Base-by-base conservation (phyloP, 2,329 filamentous ascomycete species). In the Ascocoryne sarcoides region DNA sequence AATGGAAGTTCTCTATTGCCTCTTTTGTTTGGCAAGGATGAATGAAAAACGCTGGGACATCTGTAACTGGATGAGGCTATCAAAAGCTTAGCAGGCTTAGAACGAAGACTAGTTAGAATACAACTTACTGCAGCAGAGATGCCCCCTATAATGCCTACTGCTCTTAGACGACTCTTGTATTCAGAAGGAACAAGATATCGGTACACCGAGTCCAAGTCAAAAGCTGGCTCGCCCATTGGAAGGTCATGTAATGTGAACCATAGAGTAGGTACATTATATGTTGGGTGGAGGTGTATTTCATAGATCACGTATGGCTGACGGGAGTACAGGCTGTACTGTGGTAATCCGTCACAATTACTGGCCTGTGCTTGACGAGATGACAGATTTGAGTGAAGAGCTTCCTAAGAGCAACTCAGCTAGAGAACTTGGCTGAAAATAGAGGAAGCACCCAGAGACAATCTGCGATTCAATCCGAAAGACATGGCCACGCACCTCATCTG, bases 11-110 rank as follows among this genome's bases (percentile, higher is more conserved):
- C 51, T 69, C 68, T 73, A 96, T 84, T 38, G 84, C 84, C 49
- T 90, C 82, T 41, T 83, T 84, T 7, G 92, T 84, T 60, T 85
- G 77, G 64, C 92, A 96, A 17, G 92, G 90, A 65, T 98, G 92
- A 53, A 96, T 73, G 63, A 95, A 95, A 63, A 90, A 95, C 36
- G 79, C 76, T 30, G 88, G 86, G 43, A 80, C 63, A 39, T 82
- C 83, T 43, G 79, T 85, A 44, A 84, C 63, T 38, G 92, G 90
- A 69, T 96, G 88, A 62, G 53, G 56, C 59, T 61, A 37, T 19
- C 15, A 28, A 19, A 7, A 19, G 32, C 26, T 45, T 26, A 26
- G 23, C 39, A 48, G 42, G 18, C 40, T 31, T 19, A 20, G 23
- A 7, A 33, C 12, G 26, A 7, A 26, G 12, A 26, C 12, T 19